These are phyloP conservation scores for Chrysanthemum seticuspe DNA, from an alignment of 129 eudicot species.

Conservation along the genomic window DNA sequence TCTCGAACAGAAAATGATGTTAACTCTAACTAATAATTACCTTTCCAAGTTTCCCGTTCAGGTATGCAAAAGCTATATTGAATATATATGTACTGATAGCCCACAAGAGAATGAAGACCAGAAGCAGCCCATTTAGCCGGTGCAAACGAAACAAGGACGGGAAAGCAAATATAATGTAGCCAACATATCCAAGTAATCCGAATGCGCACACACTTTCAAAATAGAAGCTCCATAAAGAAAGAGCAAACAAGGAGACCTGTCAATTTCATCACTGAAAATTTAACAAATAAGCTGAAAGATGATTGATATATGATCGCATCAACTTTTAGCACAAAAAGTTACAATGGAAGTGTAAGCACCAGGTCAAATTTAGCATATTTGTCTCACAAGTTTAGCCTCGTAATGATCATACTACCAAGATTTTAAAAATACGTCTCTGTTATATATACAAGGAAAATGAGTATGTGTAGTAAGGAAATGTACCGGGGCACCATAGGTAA, in stretches of 20 bases:
- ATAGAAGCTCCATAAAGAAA: constrained; percentile 78
- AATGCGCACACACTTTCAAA: constrained; percentile 78
- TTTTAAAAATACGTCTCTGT: not conserved
- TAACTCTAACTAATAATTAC: constrained; percentile 27
- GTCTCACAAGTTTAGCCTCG: constrained; percentile 4
- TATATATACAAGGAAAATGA: constrained; percentile 14
- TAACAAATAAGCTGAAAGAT: constrained; percentile 33
- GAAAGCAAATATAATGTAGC: constrained; percentile 69
- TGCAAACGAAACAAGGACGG: constrained; percentile 78
- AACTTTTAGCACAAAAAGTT: constrained; percentile 15
- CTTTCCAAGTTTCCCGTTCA: constrained; percentile 54
- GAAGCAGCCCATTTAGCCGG: constrained; percentile 65
- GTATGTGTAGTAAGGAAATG: constrained; percentile 34
- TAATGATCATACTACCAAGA: not conserved
- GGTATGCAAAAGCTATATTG: constrained; percentile 59
- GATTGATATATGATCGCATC: constrained; percentile 20
- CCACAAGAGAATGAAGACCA: constrained; percentile 81
- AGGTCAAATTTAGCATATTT: not conserved
- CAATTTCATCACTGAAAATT: constrained; percentile 52
- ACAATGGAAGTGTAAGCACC: constrained; percentile 20
- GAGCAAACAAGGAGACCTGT: constrained; percentile 84
- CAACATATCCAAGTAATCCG: constrained; percentile 80
- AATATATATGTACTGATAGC: constrained; percentile 73
- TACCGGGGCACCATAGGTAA: constrained; percentile 99
- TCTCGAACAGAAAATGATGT: not conserved